Evolutionary conservation across 2,329 filamentous ascomycete genomes (phyloP).

Genomic region (Penicillium sp.): DNA sequence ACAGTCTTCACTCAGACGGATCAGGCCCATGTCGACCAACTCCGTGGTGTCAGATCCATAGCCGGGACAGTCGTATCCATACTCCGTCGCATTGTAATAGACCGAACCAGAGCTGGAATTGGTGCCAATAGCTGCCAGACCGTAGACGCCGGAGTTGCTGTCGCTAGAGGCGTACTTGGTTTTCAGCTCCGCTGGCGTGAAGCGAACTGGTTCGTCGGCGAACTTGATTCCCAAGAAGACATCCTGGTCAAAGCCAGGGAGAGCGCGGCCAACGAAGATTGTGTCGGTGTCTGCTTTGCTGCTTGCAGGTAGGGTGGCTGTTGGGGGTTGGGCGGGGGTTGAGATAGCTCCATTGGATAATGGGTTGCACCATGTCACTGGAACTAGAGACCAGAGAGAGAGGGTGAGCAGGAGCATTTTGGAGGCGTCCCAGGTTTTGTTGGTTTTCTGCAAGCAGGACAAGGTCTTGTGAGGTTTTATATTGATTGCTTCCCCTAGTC

Average conservation of each 20-base stretch:
- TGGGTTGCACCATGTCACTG: not conserved
- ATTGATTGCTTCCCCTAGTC: no score
- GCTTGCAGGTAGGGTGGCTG: slow-evolving; percentile 11
- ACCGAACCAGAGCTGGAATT: slow-evolving; percentile 1
- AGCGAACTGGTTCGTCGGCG: slow-evolving; percentile 27
- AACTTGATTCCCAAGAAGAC: slow-evolving; percentile 33
- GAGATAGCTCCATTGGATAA: slow-evolving; percentile 6
- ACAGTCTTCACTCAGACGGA: slow-evolving; percentile 27
- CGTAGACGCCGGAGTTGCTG: slow-evolving; percentile 19
- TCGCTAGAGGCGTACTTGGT: slow-evolving; percentile 20
- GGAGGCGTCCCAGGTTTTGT: no score
- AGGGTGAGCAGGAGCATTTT: no score
- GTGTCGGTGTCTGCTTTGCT: slow-evolving; percentile 11
- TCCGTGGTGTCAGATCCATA: slow-evolving; percentile 31
- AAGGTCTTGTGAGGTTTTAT: no score
- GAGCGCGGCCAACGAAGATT: slow-evolving; percentile 26
- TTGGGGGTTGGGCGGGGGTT: slow-evolving; percentile 20
- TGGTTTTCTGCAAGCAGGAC: no score
- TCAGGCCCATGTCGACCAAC: slow-evolving; percentile 21
- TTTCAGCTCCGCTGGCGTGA: slow-evolving; percentile 27
- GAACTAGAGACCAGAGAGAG: no score
- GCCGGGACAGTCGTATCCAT: slow-evolving; percentile 32
- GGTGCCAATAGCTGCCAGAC: not conserved
- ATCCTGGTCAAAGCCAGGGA: slow-evolving; percentile 29
- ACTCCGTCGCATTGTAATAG: slow-evolving; percentile 31